Evolutionary conservation across 345 rosid genomes (phyloP), one percentile per base, ranked within the genome.

Genomic region (Syzygium aromaticum): DNA sequence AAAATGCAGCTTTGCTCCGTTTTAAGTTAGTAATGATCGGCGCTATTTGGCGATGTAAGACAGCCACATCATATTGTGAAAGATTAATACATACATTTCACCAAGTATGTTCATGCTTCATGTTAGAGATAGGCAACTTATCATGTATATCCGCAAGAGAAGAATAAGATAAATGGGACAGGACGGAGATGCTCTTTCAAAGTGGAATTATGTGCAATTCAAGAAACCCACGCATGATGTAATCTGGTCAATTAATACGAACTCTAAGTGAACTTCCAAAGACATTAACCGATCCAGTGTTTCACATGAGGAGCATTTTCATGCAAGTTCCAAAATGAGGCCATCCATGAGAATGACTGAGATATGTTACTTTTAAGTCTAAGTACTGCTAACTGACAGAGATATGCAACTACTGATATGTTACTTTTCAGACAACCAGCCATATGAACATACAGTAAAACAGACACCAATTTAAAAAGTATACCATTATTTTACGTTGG

Each of bases 401-500:
- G 43, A 40, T 40, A 40, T 40, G 19, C 54, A 14, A 15, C 54
- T 5, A 16, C 17, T 52, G 17, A 19, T 73, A 33, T 10, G 80
- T 33, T 40, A 73, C 80, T 33, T 73, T 33, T 33, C 21, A 73
- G 80, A 40, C 14, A 33, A 19, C 80, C 80, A 73, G 23, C 80
- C 46, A 73, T 38, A 33, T 17, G 43, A 84, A 52, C 16, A 17
- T 16, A 84, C 0, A 10, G 38, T 19, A 73, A 73, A 73, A 73
- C 49, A 73, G 46, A 38, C 80, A 33, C 13, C 49, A 73, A 25
- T 33, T 73, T 40, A 40, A 73, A 73, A 61, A 85, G 88, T 93
- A 85, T 85, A 98, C 98, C 99, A 91, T 91, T 90, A 98, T 87
- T 91, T 94, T 96, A 6, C 98, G 99, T 89, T 98, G 99, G 92